Percentiles rank a stretch among this genome's conserved stretches.
Evolutionary conservation across 306 rosid genomes (phyloP).

Genomic region (Erythrophleum fordii): DNA sequence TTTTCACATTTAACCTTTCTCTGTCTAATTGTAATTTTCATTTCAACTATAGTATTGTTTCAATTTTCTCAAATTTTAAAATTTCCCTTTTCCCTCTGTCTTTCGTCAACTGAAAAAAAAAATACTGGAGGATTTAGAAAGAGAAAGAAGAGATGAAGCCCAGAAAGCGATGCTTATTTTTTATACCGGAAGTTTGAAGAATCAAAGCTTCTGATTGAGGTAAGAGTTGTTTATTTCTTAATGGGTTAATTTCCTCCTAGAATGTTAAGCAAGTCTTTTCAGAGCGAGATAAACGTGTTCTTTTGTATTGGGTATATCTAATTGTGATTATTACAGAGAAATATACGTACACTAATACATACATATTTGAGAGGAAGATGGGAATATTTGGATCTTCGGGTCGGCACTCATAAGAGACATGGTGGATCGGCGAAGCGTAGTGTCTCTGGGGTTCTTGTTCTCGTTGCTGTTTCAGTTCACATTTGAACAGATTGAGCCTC

Average conservation of each 20-base stretch:
- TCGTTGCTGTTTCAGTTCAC: constrained; percentile 62
- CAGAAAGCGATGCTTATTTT: constrained; percentile 46
- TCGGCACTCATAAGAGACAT: constrained; percentile 48
- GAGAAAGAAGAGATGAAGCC: constrained; percentile 28
- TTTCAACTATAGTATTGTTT: constrained; percentile 22
- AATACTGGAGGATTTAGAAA: constrained; percentile 32
- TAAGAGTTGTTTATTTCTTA: constrained; percentile 13
- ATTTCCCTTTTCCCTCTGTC: constrained; percentile 38
- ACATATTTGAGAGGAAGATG: constrained; percentile 38
- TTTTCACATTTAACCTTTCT: not conserved
- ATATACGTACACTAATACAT: constrained; percentile 25
- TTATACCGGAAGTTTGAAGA: constrained; percentile 15
- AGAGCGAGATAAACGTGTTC: constrained; percentile 38
- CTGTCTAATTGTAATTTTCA: constrained; percentile 18
- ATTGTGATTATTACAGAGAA: constrained; percentile 38
- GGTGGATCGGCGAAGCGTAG: constrained; percentile 59
- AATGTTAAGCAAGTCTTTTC: constrained; percentile 31
- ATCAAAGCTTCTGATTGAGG: constrained; percentile 52
- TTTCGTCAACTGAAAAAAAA: constrained; percentile 53
- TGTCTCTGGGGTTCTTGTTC: constrained; percentile 46
- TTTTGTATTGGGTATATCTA: constrained; percentile 45
- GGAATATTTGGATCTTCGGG: constrained; percentile 56
- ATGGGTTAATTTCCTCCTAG: not conserved
- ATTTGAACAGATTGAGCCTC: constrained; percentile 67
- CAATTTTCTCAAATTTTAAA: constrained; percentile 34